These are phyloP conservation scores for Pseudevernia furfuracea DNA, from an alignment of 495 filamentous ascomycete species.

Conservation along the genomic window DNA sequence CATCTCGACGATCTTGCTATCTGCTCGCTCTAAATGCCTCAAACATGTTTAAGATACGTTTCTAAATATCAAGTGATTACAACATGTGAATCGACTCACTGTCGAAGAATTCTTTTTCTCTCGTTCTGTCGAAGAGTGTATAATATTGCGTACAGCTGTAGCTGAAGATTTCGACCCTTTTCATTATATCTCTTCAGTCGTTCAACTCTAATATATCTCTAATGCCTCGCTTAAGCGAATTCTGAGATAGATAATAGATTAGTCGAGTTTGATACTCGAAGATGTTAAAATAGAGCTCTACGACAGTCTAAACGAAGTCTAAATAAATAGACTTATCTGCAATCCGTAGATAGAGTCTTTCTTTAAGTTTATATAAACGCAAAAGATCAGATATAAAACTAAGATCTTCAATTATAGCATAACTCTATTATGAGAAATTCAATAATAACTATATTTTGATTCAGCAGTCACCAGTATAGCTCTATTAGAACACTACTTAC, in stretches of 20 bases:
- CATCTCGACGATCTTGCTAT: conserved; percentile 16
- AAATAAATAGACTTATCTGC: conserved; percentile 26
- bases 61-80: neutral
- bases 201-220: conserved; percentile 21
- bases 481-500: conserved; percentile 18
- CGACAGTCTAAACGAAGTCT: conserved; percentile 16
- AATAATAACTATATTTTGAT: conserved; percentile 8
- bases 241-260: conserved; percentile 30
- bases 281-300: conserved; percentile 29
- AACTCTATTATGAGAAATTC: conserved; percentile 12
- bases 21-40: conserved; percentile 2
- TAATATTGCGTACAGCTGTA: conserved; percentile 2
- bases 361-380: conserved; percentile 21
- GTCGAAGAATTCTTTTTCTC: neutral
- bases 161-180: conserved; percentile 18
- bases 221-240: conserved; percentile 28
- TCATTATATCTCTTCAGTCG: conserved; percentile 23
- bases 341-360: conserved; percentile 16
- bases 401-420: conserved; percentile 10
- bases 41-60: neutral
- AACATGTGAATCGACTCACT: neutral
- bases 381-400: conserved; percentile 25
- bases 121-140: neutral
- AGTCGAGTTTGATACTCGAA: conserved; percentile 33
- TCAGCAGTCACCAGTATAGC: conserved; percentile 6